Evolutionary conservation across 768 basidiomycete species (phyloP).

Genomic region (Clathrus columnatus): DNA sequence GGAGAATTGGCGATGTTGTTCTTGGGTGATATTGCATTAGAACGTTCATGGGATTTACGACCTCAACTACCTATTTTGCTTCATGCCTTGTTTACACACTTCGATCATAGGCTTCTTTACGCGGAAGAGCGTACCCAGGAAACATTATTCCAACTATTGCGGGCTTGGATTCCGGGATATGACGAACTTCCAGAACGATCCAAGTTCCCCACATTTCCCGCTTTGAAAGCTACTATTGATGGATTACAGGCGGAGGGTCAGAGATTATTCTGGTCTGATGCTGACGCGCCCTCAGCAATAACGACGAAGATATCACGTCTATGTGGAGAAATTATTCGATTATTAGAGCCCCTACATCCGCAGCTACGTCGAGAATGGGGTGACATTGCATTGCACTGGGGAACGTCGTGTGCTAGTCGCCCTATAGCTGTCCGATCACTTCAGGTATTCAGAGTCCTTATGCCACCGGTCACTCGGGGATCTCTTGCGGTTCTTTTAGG

Average conservation of each 20-base stretch:
- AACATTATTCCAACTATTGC: constrained; percentile 80
- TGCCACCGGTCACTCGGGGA: constrained; percentile 57
- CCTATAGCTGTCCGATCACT: constrained; percentile 81
- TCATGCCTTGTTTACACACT: constrained; percentile 70
- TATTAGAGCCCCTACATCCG: constrained; percentile 63
- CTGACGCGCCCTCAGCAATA: constrained; percentile 40
- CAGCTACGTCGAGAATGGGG: constrained; percentile 72
- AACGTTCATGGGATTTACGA: constrained; percentile 67
- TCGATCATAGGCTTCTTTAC: constrained; percentile 67
- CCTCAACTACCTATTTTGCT: constrained; percentile 65
- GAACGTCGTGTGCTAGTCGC: constrained; percentile 79
- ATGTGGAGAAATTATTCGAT: constrained; percentile 52
- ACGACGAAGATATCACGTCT: constrained; percentile 63
- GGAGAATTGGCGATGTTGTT: constrained; percentile 88
- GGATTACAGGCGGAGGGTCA: constrained; percentile 52
- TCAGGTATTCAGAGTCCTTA: constrained; percentile 79
- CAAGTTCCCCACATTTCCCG: constrained; percentile 33
- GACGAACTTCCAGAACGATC: constrained; percentile 60
- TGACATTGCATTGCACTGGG: constrained; percentile 71
- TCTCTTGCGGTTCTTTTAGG: constrained; percentile 76
- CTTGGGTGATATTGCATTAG: constrained; percentile 65
- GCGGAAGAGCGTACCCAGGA: constrained; percentile 62
- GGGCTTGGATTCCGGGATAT: constrained; percentile 74
- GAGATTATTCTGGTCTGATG: constrained; percentile 62
- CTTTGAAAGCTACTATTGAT: constrained; percentile 42